Percentiles rank a stretch among this genome's conserved stretches.
These are phyloP conservation scores for Plantago major DNA, from an alignment of 257 asterid genomes.

Conservation along the genomic window DNA sequence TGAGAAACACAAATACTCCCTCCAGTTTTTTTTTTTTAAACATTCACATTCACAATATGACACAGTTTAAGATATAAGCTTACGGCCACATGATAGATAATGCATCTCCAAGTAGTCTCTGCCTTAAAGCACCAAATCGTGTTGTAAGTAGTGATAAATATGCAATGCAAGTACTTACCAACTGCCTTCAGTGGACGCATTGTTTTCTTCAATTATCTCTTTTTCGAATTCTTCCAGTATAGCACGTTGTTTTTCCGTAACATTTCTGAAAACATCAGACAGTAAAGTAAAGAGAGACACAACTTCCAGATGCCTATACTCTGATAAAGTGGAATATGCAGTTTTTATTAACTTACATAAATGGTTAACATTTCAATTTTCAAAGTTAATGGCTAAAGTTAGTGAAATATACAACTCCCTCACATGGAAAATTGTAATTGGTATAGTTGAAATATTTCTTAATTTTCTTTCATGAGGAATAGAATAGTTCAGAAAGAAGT, in stretches of 20 bases:
- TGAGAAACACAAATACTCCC: no score
- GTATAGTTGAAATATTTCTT: no score
- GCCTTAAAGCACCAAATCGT: background rate
- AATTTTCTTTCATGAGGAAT: no score
- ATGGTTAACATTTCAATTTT: no score
- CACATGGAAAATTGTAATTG: no score
- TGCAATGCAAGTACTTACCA: slow-evolving; percentile 44
- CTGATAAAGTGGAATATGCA: background rate
- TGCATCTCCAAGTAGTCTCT: background rate
- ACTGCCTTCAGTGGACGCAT: slow-evolving; percentile 39
- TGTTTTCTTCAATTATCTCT: slow-evolving; percentile 40
- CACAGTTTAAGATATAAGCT: background rate
- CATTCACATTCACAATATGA: background rate
- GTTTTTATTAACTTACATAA: no score
- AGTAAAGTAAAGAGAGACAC: background rate
- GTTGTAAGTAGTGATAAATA: background rate
- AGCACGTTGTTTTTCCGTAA: slow-evolving; percentile 66
- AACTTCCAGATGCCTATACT: background rate
- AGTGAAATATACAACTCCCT: background rate
- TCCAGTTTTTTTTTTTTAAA: background rate
- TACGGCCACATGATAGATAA: background rate
- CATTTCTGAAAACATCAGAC: slow-evolving; percentile 35
- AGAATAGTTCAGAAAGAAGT: no score
- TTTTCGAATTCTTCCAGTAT: slow-evolving; percentile 87
- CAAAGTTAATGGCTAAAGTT: background rate